Evolutionary conservation across 2,329 filamentous ascomycete genomes (phyloP), one percentile per base, ranked within the genome.

Genomic region (Ceratocystis harringtonii): DNA sequence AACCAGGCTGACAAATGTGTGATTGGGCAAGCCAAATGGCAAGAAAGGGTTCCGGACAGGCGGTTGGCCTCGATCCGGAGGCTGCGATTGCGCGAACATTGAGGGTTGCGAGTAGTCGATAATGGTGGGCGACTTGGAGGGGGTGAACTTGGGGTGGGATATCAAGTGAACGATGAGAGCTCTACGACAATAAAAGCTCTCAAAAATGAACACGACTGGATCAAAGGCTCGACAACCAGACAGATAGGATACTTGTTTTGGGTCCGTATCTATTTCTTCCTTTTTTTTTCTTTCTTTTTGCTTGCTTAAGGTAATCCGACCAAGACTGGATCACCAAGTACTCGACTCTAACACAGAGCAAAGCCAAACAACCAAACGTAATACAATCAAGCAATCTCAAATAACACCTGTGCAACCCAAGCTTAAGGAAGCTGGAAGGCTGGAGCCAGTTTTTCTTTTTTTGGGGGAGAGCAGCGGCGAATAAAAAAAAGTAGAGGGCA

Each of bases 41-140:
- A 63, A 7, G 41, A 66, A 63, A 3, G 65, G 65, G 30, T 63
- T 66, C 48, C 65, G 65, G 61, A 63, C 61, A 50, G 48, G 36
- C 25, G 36, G 52, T 50, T 63, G 61, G 36, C 65, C 61, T 50
- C 65, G 50, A 22, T 63, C 61, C 25, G 61, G 50, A 60, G 65
- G 60, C 61, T 66, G 65, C 43, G 65, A 66, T 36, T 32, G 50
- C 48, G 65, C 65, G 22, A 66, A 66, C 65, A 66, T 66, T 30
- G 65, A 62, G 55, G 61, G 43, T 55, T 61, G 61, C 15, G 57
- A 58, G 64, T 62, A 65, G 45, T 65, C 64, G 25, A 65, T 62
- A 58, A 65, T 58, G 64, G 57, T 65, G 58, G 64, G 64, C 64
- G 22, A 65, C 8, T 61, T 52, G 41, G 10, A 52, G 45, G 45